Conservation (phyloP, 805 yeast genomes). For the Scheffersomyces coipomensis region DNA sequence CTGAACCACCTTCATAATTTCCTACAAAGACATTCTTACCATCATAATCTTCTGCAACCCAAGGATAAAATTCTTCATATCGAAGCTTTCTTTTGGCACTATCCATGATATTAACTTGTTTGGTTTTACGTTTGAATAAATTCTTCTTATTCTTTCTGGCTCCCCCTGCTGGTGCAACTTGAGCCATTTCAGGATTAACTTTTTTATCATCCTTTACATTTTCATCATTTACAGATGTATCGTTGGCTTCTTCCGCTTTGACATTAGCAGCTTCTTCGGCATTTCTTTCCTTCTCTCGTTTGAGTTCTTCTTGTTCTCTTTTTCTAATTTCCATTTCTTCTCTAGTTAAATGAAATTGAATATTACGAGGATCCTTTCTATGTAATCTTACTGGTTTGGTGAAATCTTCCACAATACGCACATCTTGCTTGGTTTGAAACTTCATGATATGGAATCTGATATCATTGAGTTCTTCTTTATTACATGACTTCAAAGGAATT, state of each 20-base stretch:
- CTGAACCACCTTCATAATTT: slow-evolving; percentile 84
- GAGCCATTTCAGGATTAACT: slow-evolving; percentile 50
- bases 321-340: slow-evolving; percentile 65
- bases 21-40: slow-evolving; percentile 95
- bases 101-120: slow-evolving; percentile 77
- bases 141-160: slow-evolving; percentile 65
- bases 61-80: slow-evolving; percentile 95
- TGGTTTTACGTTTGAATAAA: slow-evolving; percentile 71
- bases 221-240: slow-evolving; percentile 2
- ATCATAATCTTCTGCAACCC: slow-evolving; percentile 97
- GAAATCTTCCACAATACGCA: slow-evolving; percentile 72
- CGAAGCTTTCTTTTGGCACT: slow-evolving; percentile 81
- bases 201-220: slow-evolving; percentile 6
- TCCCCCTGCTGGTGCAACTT: slow-evolving; percentile 91
- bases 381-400: slow-evolving; percentile 84
- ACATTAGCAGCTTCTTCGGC: slow-evolving; percentile 16
- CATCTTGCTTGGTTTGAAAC: slow-evolving; percentile 69
- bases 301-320: slow-evolving; percentile 30
- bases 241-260: slow-evolving; percentile 13
- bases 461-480: slow-evolving; percentile 67
- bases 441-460: slow-evolving; percentile 77
- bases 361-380: slow-evolving; percentile 88
- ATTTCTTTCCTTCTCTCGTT: slow-evolving; percentile 18
- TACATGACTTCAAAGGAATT: slow-evolving; percentile 69
- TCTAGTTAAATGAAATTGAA: slow-evolving; percentile 81